Base-by-base conservation (phyloP, 140 eudicot genomes). In the Flaveria floridana region DNA sequence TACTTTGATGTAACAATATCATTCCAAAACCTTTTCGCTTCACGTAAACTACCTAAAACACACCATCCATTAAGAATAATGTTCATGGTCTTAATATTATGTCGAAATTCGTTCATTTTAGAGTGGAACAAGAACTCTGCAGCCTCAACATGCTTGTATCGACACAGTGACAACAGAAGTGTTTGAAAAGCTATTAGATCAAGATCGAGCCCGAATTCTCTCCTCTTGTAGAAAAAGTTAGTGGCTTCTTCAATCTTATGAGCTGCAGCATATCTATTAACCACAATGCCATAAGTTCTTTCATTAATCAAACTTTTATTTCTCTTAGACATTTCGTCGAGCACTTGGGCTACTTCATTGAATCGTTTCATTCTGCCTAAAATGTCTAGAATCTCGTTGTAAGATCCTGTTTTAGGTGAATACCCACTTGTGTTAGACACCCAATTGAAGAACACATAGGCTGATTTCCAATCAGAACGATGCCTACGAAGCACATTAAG, bases 121-220 rank as follows among this genome's bases (percentile, higher is more conserved):
- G 77, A 64, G 65, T 79, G 87, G 72, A 86, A 91, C 65, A 91
- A 77, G 50, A 82, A 75, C 81, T 93, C 99, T 1, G 96, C 97
- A 0, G 82, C 88, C 55, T 93, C 99, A 15, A 90, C 97, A 51
- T 93, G 97, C 78, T 93, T 93, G 47, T 90, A 90, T 15, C 99
- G 83, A 70, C 97, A 93, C 39, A 93, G 48, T 0, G 89, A 80
- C 80, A 90, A 0, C 78, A 90, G 51, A 48, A 93, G 93, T 1
- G 91, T 85, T 67, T 88, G 97, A 63, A 93, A 93, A 2, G 96
- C 96, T 11, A 79, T 20, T 78, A 85, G 61, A 58, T 93, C 88
- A 3, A 82, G 85, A 44, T 82, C 63, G 3, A 87, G 84, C 3
- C 95, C 95, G 10, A 86, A 84, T 21, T 83, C 67, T 64, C 1